Conservation (phyloP, 1,284 basidiomycete species). For the Rhodotorula sp. region DNA sequence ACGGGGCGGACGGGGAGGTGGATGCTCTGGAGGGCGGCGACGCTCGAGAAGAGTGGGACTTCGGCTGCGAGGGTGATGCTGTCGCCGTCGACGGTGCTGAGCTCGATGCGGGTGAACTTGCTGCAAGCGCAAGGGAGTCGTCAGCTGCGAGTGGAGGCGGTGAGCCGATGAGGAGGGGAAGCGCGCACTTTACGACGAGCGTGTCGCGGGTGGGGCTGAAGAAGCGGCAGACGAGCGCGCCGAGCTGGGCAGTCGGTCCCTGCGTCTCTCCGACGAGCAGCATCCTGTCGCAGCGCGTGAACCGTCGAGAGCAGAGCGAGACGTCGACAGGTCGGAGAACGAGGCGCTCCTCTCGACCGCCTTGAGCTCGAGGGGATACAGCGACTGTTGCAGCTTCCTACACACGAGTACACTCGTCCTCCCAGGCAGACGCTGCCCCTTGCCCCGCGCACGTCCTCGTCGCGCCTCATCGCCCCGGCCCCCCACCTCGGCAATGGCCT, state of each 20-base stretch:
- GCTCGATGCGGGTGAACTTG: slow-evolving; percentile 40
- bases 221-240: slow-evolving; percentile 36
- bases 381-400: no score
- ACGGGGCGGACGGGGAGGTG: slow-evolving; percentile 29
- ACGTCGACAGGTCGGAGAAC: neutral
- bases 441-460: neutral
- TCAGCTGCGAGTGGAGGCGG: neutral
- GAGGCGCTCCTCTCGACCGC: neutral
- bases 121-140: slow-evolving; percentile 14
- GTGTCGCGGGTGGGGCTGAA: slow-evolving; percentile 4
- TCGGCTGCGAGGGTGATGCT: slow-evolving; percentile 9
- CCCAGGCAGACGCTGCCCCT: neutral
- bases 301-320: neutral
- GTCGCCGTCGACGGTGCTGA: slow-evolving; percentile 9
- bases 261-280: slow-evolving; percentile 40
- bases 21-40: slow-evolving; percentile 34
- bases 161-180: neutral
- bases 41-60: slow-evolving; percentile 30
- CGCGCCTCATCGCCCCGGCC: no score
- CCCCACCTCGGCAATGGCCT: neutral
- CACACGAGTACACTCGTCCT: no score
- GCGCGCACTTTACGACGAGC: slow-evolving; percentile 41
- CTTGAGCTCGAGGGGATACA: no score
- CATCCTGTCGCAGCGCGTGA: slow-evolving; percentile 17
- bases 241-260: slow-evolving; percentile 35